Evolutionary conservation across 176 grass and related monocot genomes (phyloP).

Genomic region (Avena eriantha): DNA sequence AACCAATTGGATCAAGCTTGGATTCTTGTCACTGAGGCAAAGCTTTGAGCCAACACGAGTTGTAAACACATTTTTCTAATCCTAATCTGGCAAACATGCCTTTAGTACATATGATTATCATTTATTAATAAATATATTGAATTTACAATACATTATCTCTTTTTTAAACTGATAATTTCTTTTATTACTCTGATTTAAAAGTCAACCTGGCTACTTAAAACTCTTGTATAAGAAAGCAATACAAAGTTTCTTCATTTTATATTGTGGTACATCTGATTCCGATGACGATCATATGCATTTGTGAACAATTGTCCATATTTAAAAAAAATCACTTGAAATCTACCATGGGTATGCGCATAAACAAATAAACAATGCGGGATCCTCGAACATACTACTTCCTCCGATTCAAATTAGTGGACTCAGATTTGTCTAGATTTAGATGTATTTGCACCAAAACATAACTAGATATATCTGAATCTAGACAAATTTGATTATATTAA

Average conservation of each 20-base stretch:
- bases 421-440: no score
- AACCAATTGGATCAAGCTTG: not conserved
- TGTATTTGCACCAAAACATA: no score
- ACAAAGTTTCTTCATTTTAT: not conserved
- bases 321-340: not conserved
- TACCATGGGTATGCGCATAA: not conserved
- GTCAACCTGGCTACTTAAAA: constrained; percentile 25
- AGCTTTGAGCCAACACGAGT: not conserved
- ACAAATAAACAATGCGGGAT: not conserved
- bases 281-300: not conserved
- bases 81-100: not conserved
- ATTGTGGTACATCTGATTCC: not conserved
- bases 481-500: no score
- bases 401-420: no score
- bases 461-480: no score
- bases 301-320: not conserved
- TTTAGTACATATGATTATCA: not conserved
- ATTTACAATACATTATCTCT: not conserved
- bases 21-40: not conserved
- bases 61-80: no score
- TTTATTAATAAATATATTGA: constrained; percentile 15
- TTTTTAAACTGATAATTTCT: not conserved
- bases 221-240: not conserved
- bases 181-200: not conserved
- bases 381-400: not conserved